A percentile compares a stretch with the other conserved stretches of the same genome.
Evolutionary conservation across 1,284 basidiomycete species (phyloP).

Genomic region (Pyrrhoderma noxium): DNA sequence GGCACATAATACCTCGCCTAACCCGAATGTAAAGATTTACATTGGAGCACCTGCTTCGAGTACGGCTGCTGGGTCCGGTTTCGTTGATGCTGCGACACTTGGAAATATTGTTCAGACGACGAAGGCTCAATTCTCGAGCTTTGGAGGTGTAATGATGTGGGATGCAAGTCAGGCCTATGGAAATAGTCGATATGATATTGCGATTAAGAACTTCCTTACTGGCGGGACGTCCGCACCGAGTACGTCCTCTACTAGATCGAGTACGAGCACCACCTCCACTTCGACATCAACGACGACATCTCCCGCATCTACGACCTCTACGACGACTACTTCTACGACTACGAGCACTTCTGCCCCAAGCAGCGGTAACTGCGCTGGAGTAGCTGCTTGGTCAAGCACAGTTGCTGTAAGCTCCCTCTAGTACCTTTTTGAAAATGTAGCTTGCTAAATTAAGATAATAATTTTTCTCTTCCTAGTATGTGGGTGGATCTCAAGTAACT

Average conservation of each 20-base stretch:
- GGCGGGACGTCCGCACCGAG: constrained; percentile 23
- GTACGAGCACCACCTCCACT: constrained; percentile 17
- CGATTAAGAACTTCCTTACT: constrained; percentile 44
- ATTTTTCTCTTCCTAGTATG: constrained; percentile 13
- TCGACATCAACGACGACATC: constrained; percentile 22
- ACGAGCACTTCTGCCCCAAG: constrained; percentile 26
- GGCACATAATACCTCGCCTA: constrained; percentile 52
- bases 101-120: constrained; percentile 37
- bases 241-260: constrained; percentile 1
- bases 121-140: constrained; percentile 47
- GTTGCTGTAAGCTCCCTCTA: constrained; percentile 27
- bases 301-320: constrained; percentile 22
- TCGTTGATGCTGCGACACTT: constrained; percentile 40
- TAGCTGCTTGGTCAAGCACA: constrained; percentile 38
- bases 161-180: constrained; percentile 55
- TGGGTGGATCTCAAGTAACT: constrained; percentile 13
- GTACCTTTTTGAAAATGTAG: too few species aligned
- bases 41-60: constrained; percentile 51
- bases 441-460: not conserved
- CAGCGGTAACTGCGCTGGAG: constrained; percentile 38
- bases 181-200: constrained; percentile 44
- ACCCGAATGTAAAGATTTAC: constrained; percentile 53
- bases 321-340: constrained; percentile 14
- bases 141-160: constrained; percentile 67
- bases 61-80: constrained; percentile 45